Conservation (phyloP, 768 basidiomycete genomes). For the Rhodosporidiobolus odoratus region DNA sequence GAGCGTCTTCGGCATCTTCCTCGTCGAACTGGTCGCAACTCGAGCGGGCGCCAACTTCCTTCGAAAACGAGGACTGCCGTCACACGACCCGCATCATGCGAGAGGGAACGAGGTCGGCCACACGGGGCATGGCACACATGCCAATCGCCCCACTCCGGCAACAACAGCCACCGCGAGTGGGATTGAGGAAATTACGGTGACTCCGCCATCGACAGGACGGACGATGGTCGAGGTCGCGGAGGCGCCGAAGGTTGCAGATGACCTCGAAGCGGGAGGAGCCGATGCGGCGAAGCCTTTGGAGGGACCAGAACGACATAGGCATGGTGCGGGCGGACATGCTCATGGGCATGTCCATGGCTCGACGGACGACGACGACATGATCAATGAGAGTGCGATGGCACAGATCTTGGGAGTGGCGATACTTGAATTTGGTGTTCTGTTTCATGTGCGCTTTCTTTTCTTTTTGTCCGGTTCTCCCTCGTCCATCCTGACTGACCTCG, state of each 20-base stretch:
- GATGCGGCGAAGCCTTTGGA: not conserved
- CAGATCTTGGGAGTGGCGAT: constrained; percentile 84
- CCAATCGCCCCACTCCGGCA: constrained; percentile 21
- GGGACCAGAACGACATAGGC: not conserved
- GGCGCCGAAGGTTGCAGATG: constrained; percentile 2
- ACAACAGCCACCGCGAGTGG: constrained; percentile 1
- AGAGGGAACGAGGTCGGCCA: constrained; percentile 15
- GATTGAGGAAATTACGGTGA: not conserved
- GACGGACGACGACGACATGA: constrained; percentile 7
- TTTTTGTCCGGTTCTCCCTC: not conserved
- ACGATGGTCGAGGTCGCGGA: not conserved
- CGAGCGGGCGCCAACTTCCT: constrained; percentile 76
- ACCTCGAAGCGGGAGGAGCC: not conserved
- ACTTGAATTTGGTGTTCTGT: constrained; percentile 84
- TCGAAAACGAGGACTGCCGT: constrained; percentile 59
- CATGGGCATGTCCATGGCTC: constrained; percentile 36
- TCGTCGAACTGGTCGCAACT: constrained; percentile 78
- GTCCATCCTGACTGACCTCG: constrained; percentile 62
- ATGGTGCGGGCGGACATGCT: constrained; percentile 20
- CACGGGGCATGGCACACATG: constrained; percentile 23
- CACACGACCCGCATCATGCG: constrained; percentile 60
- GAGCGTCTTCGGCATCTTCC: constrained; percentile 76
- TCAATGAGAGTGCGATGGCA: constrained; percentile 49
- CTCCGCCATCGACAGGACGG: not conserved
- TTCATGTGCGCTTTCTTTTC: constrained; percentile 49